Conservation (phyloP, 805 yeast genomes). For the Clavispora asparagi region DNA sequence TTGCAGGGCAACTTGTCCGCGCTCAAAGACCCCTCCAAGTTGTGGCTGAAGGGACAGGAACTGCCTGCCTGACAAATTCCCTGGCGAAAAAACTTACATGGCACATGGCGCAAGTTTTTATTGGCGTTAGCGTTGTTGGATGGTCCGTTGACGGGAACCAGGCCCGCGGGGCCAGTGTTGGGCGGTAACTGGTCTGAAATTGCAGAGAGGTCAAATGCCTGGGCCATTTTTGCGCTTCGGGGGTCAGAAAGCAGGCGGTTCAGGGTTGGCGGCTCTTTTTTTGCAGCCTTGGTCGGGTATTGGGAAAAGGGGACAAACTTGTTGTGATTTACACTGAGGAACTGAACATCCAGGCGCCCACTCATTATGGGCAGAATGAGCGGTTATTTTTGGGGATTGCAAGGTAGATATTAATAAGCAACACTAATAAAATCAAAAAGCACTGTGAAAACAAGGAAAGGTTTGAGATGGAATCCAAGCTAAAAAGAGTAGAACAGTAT, state of each 20-base stretch:
- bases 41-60: constrained; percentile 88
- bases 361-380: not conserved
- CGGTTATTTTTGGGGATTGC: not conserved
- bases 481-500: not conserved
- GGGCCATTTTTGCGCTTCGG: constrained; percentile 1
- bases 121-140: constrained; percentile 5
- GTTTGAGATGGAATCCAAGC: not conserved
- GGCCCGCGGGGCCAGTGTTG: constrained; percentile 15
- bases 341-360: constrained; percentile 4
- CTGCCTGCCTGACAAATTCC: constrained; percentile 95
- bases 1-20: constrained; percentile 72
- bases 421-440: not conserved
- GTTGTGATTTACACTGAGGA: constrained; percentile 2
- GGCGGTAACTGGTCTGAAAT: constrained; percentile 11
- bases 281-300: not conserved
- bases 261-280: not conserved
- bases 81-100: constrained; percentile 88
- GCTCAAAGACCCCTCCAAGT: constrained; percentile 48
- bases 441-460: not conserved
- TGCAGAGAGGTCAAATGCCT: constrained; percentile 6
- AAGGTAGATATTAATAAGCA: not conserved
- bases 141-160: constrained; percentile 5
- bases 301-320: constrained; percentile 1
- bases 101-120: constrained; percentile 82
- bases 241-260: constrained; percentile 1